Conservation (phyloP, 768 basidiomycete genomes). For the Amanita pallidorosea region DNA sequence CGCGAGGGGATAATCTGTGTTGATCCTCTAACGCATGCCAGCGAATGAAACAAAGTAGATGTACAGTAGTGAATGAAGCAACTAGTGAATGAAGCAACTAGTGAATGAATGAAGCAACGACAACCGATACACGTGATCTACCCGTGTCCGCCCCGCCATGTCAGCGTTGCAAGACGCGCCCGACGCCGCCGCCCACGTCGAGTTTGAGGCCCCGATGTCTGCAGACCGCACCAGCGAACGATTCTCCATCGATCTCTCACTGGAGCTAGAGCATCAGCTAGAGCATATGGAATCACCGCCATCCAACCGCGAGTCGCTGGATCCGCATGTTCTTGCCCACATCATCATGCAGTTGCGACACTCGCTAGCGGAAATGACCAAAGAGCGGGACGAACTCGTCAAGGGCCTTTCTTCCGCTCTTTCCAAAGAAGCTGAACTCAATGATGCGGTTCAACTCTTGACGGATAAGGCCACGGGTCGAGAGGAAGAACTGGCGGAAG, state of each 20-base stretch:
- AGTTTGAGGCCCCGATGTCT: background rate
- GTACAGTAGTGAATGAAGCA: no score
- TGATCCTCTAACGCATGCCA: constrained; percentile 69
- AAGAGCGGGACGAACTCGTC: constrained; percentile 62
- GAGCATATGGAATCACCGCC: constrained; percentile 52
- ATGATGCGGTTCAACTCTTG: constrained; percentile 53
- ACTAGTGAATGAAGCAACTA: no score
- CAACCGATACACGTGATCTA: background rate
- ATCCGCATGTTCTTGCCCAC: constrained; percentile 66
- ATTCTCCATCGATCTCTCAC: constrained; percentile 66
- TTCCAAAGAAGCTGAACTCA: constrained; percentile 45
- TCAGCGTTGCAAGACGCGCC: background rate
- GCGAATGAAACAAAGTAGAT: constrained; percentile 21
- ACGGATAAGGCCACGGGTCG: constrained; percentile 52
- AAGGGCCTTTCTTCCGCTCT: constrained; percentile 38
- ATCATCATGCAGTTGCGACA: constrained; percentile 65
- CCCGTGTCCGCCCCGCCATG: background rate
- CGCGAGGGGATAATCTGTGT: constrained; percentile 85
- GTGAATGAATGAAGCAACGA: no score
- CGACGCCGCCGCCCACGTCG: background rate
- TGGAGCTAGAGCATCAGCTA: constrained; percentile 74
- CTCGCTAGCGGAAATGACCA: constrained; percentile 50
- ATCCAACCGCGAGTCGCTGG: constrained; percentile 38
- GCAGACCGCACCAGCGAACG: constrained; percentile 15
- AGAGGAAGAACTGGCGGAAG: constrained; percentile 45